These are phyloP conservation scores for Yarrowia hollandica DNA, from an alignment of 805 yeast species.

Conservation along the genomic window DNA sequence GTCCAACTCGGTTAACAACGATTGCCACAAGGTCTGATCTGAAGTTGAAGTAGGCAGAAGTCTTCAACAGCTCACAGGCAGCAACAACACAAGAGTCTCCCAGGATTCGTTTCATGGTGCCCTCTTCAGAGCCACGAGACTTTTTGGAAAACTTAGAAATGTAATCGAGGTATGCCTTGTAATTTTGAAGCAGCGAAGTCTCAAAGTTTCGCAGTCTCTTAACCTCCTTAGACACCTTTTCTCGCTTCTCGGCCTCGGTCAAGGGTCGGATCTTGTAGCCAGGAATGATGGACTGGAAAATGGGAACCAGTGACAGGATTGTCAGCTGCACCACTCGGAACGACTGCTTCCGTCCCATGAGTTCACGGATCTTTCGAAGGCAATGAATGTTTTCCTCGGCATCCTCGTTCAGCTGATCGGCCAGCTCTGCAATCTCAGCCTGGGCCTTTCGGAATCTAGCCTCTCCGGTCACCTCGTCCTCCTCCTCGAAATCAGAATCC, in stretches of 20 bases:
- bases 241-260: slow-evolving; percentile 75
- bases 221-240: slow-evolving; percentile 81
- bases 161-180: slow-evolving; percentile 62
- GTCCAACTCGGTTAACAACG: slow-evolving; percentile 66
- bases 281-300: slow-evolving; percentile 83
- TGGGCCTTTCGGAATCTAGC: slow-evolving; percentile 63
- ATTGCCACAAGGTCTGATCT: slow-evolving; percentile 71
- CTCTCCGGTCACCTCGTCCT: slow-evolving; percentile 49
- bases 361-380: slow-evolving; percentile 52
- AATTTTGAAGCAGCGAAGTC: slow-evolving; percentile 69
- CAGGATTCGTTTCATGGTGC: slow-evolving; percentile 35
- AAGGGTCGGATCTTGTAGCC: slow-evolving; percentile 83
- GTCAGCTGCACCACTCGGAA: slow-evolving; percentile 57
- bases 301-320: slow-evolving; percentile 75
- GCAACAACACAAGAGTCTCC: slow-evolving; percentile 60
- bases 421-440: slow-evolving; percentile 81
- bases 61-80: slow-evolving; percentile 70
- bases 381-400: slow-evolving; percentile 80
- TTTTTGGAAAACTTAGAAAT: slow-evolving; percentile 49
- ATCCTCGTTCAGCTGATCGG: slow-evolving; percentile 74
- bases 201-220: slow-evolving; percentile 77
- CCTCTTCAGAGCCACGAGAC: slow-evolving; percentile 40
- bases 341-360: slow-evolving; percentile 51
- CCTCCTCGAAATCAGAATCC: slow-evolving; percentile 40
- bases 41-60: slow-evolving; percentile 77